Conservation (phyloP, 2,329 filamentous ascomycete species). For the Sclerotinia borealis region DNA sequence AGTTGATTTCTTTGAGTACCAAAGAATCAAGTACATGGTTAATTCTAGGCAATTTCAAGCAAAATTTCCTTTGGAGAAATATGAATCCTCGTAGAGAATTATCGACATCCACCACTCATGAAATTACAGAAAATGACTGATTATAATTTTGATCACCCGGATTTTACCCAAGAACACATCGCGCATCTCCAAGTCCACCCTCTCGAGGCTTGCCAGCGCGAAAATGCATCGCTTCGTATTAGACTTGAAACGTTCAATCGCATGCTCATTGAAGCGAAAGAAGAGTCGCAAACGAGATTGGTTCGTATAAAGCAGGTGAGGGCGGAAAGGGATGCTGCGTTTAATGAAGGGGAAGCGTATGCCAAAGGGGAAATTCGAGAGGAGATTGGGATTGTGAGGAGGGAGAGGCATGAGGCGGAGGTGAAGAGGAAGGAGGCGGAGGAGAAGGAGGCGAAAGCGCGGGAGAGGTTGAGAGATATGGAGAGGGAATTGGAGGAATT, state of each 20-base stretch:
- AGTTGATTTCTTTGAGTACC: background rate
- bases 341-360: background rate
- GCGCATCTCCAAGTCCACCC: background rate
- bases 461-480: background rate
- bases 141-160: constrained; percentile 2
- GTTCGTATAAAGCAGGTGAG: background rate
- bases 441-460: background rate
- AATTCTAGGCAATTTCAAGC: background rate
- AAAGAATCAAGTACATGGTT: background rate
- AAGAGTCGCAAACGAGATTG: background rate
- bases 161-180: background rate
- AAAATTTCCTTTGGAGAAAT: background rate
- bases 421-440: background rate
- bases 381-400: background rate
- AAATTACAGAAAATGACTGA: background rate
- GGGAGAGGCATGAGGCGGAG: background rate
- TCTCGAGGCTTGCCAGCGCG: constrained; percentile 7
- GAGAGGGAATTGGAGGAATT: background rate
- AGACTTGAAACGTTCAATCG: background rate
- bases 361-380: background rate
- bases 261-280: background rate
- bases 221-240: background rate
- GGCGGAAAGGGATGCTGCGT: background rate
- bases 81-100: background rate
- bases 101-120: background rate